Evolutionary conservation across 495 filamentous ascomycete genomes (phyloP).

Genomic region (Penicillium tannophilum): DNA sequence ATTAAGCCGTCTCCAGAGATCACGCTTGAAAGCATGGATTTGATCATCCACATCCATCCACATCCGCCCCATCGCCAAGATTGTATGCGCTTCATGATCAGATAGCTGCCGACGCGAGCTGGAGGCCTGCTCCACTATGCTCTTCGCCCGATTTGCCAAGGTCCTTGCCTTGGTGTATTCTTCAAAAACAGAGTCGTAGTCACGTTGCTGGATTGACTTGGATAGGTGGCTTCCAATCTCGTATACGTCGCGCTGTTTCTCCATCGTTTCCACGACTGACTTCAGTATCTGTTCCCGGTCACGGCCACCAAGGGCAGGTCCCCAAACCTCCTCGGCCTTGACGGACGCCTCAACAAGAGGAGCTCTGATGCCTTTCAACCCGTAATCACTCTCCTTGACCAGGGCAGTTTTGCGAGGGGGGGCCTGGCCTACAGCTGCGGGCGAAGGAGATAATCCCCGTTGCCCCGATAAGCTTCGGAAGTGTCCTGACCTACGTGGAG

Average conservation of each 20-base stretch:
- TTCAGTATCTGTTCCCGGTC: constrained; percentile 88
- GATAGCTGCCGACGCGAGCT: constrained; percentile 50
- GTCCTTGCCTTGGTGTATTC: constrained; percentile 78
- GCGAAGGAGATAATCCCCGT: constrained; percentile 40
- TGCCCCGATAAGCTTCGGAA: constrained; percentile 54
- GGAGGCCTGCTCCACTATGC: constrained; percentile 55
- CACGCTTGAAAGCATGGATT: constrained; percentile 81
- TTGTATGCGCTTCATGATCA: constrained; percentile 78
- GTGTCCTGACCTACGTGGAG: constrained; percentile 66
- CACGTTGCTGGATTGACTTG: constrained; percentile 84
- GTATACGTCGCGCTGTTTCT: constrained; percentile 76
- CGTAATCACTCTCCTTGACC: constrained; percentile 91
- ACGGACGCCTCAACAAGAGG: constrained; percentile 85
- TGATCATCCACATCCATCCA: constrained; percentile 88
- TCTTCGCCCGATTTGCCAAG: constrained; percentile 72
- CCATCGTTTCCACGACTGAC: constrained; percentile 69
- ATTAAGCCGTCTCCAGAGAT: constrained; percentile 79
- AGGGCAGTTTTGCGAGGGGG: constrained; percentile 79
- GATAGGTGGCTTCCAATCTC: constrained; percentile 75
- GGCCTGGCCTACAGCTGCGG: constrained; percentile 16
- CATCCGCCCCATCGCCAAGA: constrained; percentile 89
- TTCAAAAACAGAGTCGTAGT: constrained; percentile 84
- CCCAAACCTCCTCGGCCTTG: constrained; percentile 97
- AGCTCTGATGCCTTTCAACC: constrained; percentile 83
- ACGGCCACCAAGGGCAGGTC: constrained; percentile 87